Base-by-base conservation (phyloP, 2,329 filamentous ascomycete genomes). In the Neonectria faginata region DNA sequence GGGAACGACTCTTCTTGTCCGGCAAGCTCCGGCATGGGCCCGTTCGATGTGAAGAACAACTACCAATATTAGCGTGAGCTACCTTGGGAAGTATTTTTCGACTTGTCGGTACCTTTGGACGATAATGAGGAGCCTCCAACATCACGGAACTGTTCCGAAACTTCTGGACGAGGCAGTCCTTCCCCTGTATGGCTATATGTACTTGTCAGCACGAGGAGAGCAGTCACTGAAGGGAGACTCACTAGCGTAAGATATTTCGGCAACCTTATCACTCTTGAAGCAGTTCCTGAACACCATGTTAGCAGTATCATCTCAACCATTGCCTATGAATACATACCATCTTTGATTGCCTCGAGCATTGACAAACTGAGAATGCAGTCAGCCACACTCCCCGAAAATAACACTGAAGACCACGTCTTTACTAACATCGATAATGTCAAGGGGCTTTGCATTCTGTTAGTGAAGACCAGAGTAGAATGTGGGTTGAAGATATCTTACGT, bases 141-240 rank as follows among this genome's bases (percentile, higher is more conserved):
- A 98, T 97, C 31, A 99, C 94, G 0, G 93, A 95, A 42, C 93
- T 97, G 81, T 99, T 99, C 39, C 96, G 90, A 75, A 99, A 99
- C 76, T 98, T 97, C 77, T 97, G 92, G 7, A 97, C 88, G 0
- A 98, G 85, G 68, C 93, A 95, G 75, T 97, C 94, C 67, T 91
- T 91, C 50, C 96, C 96, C 82, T 99, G 96, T 64, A 97, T 95
- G 12, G 94, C 92, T 94, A 62, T 45, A 53, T 20, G 10, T 60
- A 57, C 55, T 82, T 60, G 81, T 74, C 20, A 73, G 64, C 62
- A 45, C 12, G 1, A 8, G 4, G 5, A 11, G 12, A 0, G 7
- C 4, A 14, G 5, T 3, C 11, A 7, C 3, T 3, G 2, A 4
- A 3, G 2, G 0, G 5, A n/a, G 12, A 84, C 91, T 81, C 79